These are phyloP conservation scores for Bondarzewia mesenterica DNA, from an alignment of 1,284 basidiomycete species.

Conservation along the genomic window DNA sequence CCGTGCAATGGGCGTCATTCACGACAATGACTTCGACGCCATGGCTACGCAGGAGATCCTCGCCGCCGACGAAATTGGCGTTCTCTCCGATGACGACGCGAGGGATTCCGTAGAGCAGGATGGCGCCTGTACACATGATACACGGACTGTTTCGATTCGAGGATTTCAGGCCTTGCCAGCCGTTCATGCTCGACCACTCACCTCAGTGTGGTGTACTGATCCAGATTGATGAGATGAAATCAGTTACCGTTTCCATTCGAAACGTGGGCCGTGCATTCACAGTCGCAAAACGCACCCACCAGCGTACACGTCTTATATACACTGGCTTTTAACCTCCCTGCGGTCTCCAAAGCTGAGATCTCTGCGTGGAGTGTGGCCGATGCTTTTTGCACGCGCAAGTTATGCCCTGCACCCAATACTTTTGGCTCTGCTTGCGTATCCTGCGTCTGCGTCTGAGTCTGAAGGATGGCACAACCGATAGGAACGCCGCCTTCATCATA, in stretches of 20 bases:
- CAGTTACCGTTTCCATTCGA: conserved; percentile 5
- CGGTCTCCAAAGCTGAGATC: conserved; percentile 42
- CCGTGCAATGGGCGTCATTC: conserved; percentile 36
- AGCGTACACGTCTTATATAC: conserved; percentile 41
- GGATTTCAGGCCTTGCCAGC: not conserved
- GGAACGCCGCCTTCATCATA: conserved; percentile 44
- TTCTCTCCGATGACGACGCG: conserved; percentile 58
- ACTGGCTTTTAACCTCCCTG: conserved; percentile 34
- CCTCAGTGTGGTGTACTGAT: conserved; percentile 44
- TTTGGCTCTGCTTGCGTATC: too few species aligned
- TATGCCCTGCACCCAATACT: conserved; percentile 40
- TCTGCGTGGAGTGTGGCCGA: conserved; percentile 51
- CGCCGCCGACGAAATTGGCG: conserved; percentile 38
- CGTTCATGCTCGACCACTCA: conserved; percentile 11
- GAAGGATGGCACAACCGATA: conserved; percentile 40
- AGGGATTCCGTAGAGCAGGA: conserved; percentile 50
- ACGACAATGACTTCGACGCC: conserved; percentile 48
- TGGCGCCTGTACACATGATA: conserved; percentile 55
- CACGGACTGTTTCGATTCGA: conserved; percentile 35
- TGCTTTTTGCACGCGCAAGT: conserved; percentile 43
- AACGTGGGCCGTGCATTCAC: not conserved
- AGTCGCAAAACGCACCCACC: conserved; percentile 21
- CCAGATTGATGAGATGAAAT: not conserved
- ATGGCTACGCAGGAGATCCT: conserved; percentile 36
- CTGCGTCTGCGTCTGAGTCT: not conserved